Evolutionary conservation across 192 early-diverging fungal species (phyloP).

Genomic region (Funneliformis geosporum): DNA sequence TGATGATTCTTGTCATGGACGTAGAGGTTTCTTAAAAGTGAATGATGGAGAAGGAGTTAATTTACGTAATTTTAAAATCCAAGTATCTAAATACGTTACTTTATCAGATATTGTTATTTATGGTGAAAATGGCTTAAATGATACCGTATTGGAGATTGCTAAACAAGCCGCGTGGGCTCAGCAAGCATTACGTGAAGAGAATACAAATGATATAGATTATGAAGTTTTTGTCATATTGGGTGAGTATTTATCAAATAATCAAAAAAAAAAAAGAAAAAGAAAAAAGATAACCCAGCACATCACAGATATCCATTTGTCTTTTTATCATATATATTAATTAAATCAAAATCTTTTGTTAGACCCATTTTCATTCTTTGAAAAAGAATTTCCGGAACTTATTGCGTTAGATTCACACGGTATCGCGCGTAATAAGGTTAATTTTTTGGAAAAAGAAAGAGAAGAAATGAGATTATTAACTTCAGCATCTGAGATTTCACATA

Average conservation of each 20-base stretch:
- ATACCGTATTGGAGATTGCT: constrained; percentile 39
- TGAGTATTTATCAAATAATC: constrained; percentile 32
- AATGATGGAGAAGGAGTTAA: constrained; percentile 50
- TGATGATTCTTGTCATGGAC: neutral
- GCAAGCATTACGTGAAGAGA: constrained; percentile 35
- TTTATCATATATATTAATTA: neutral
- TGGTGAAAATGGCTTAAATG: constrained; percentile 40
- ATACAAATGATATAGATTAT: constrained; percentile 38
- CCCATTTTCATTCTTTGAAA: constrained; percentile 43
- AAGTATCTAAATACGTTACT: constrained; percentile 51
- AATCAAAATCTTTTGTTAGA: constrained; percentile 36
- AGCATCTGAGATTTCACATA: constrained; percentile 47
- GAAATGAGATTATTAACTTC: constrained; percentile 53
- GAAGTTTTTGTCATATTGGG: constrained; percentile 51
- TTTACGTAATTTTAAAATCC: constrained; percentile 58
- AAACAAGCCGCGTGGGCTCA: constrained; percentile 47
- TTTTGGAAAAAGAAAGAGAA: constrained; percentile 52
- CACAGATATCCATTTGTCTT: too few species aligned
- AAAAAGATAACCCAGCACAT: too few species aligned
- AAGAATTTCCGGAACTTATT: constrained; percentile 45
- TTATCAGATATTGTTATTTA: constrained; percentile 54
- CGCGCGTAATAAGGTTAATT: constrained; percentile 47
- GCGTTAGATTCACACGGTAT: constrained; percentile 37
- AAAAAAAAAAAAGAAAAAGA: too few species aligned
- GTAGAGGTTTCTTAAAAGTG: constrained; percentile 34